Conservation (phyloP, 2,329 filamentous ascomycete species). For the Aspergillus fischeri region DNA sequence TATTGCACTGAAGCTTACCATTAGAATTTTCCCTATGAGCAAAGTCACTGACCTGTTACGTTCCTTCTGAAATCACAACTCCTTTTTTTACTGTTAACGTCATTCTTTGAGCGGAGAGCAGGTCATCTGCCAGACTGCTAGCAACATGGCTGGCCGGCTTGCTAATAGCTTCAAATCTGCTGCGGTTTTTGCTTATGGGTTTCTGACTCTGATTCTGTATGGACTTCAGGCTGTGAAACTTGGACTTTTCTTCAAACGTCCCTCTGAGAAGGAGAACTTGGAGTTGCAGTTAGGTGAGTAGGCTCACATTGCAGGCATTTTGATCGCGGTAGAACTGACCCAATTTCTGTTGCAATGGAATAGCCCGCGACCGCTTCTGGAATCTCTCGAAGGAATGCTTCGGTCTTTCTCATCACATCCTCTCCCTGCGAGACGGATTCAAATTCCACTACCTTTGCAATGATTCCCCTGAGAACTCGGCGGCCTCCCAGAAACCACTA, state of each 20-base stretch:
- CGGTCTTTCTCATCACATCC: conserved; percentile 49
- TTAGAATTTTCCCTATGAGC: background rate
- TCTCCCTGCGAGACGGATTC: conserved; percentile 46
- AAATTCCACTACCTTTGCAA: conserved; percentile 55
- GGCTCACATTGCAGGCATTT: background rate
- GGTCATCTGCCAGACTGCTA: background rate
- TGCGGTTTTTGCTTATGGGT: conserved; percentile 29
- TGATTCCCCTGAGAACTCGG: conserved; percentile 19
- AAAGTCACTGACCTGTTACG: background rate
- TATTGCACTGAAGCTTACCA: background rate
- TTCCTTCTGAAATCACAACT: background rate
- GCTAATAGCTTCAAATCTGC: conserved; percentile 14
- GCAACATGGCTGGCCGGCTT: conserved; percentile 21
- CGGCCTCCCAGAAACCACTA: conserved; percentile 32
- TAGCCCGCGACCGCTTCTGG: conserved; percentile 54
- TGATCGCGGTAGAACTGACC: background rate
- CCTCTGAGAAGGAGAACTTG: conserved; percentile 37
- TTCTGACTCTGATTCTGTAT: conserved; percentile 34
- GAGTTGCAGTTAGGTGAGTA: conserved; percentile 40
- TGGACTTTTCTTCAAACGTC: conserved; percentile 35
- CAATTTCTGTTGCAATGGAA: background rate
- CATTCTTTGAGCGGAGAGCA: background rate
- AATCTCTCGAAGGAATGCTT: conserved; percentile 46
- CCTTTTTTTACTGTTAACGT: background rate
- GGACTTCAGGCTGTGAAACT: conserved; percentile 23